Percentiles rank a stretch among this genome's conserved stretches.
These are phyloP conservation scores for Clavariopsis aquatica DNA, from an alignment of 495 filamentous ascomycete species.

Conservation along the genomic window DNA sequence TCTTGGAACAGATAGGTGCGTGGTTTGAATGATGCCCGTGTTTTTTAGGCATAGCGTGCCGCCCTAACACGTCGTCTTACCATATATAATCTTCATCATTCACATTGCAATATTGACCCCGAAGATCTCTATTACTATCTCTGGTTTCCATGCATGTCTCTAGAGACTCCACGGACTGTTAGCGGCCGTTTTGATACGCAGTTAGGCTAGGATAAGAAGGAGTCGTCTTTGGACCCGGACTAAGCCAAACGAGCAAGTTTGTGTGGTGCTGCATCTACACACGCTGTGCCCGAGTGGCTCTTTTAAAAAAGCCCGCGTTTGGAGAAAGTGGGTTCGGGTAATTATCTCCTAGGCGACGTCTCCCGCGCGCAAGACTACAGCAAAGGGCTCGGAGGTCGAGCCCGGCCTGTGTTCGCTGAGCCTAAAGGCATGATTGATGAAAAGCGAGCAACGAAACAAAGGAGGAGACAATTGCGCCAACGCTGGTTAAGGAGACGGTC, in stretches of 20 bases:
- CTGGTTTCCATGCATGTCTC: not conserved
- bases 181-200: not conserved
- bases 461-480: constrained; percentile 56
- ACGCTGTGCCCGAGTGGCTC: constrained; percentile 45
- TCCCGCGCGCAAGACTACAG: constrained; percentile 40
- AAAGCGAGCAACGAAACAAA: constrained; percentile 51
- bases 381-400: constrained; percentile 54
- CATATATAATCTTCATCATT: too few relatives aligned
- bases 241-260: constrained; percentile 50
- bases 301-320: constrained; percentile 58
- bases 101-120: not conserved
- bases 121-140: not conserved
- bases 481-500: constrained; percentile 49
- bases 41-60: too few relatives aligned
- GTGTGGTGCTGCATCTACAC: constrained; percentile 50
- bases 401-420: constrained; percentile 47
- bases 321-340: constrained; percentile 10
- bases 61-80: too few relatives aligned
- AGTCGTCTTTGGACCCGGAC: constrained; percentile 4
- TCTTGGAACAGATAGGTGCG: too few relatives aligned
- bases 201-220: not conserved
- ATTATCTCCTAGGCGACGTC: constrained; percentile 36
- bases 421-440: constrained; percentile 43
- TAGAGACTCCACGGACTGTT: not conserved
- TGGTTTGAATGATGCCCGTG: too few relatives aligned